phyloP scores from a whole-genome alignment of 2,329 filamentous ascomycete genomes.

The Geosmithia flava region DNA sequence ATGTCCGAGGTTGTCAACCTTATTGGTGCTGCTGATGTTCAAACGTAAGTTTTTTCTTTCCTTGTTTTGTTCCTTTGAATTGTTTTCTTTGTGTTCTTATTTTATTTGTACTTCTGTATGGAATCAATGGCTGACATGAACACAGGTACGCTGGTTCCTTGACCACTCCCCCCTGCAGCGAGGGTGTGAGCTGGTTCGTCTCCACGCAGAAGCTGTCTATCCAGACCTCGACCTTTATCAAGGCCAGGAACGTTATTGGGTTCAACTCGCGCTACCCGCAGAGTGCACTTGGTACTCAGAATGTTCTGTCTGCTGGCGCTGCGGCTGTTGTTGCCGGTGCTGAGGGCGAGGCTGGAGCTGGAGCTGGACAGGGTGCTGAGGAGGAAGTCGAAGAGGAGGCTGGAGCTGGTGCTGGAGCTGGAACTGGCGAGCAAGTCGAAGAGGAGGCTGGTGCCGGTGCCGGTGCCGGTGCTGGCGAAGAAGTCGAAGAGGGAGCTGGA shows the following conservation, averaged over 20 bases:
- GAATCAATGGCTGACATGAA: background rate
- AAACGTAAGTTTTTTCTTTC: slow-evolving; percentile 9
- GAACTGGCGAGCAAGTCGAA: no score
- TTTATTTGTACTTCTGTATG: background rate
- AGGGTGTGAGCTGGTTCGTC: slow-evolving; percentile 38
- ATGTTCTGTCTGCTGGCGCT: no score
- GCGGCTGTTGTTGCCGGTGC: no score
- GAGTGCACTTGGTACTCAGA: slow-evolving; percentile 22
- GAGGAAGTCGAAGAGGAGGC: no score
- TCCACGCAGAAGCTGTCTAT: slow-evolving; percentile 31
- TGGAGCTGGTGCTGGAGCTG: no score
- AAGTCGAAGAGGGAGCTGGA: no score
- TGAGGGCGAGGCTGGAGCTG: no score
- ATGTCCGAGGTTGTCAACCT: slow-evolving; percentile 25
- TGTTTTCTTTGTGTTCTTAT: background rate
- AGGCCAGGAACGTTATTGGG: slow-evolving; percentile 35
- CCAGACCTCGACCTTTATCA: slow-evolving; percentile 31
- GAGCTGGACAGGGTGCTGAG: no score
- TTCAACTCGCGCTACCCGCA: slow-evolving; percentile 42
- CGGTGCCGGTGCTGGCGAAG: no score
- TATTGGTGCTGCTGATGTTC: slow-evolving; percentile 16
- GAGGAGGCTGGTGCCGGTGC: no score
- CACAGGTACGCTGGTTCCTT: slow-evolving; percentile 36
- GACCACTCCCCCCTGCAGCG: slow-evolving; percentile 45
- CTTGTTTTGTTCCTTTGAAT: background rate